Evolutionary conservation across 2,329 filamentous ascomycete genomes (phyloP).

Genomic region (Berkeleyomyces basicola): DNA sequence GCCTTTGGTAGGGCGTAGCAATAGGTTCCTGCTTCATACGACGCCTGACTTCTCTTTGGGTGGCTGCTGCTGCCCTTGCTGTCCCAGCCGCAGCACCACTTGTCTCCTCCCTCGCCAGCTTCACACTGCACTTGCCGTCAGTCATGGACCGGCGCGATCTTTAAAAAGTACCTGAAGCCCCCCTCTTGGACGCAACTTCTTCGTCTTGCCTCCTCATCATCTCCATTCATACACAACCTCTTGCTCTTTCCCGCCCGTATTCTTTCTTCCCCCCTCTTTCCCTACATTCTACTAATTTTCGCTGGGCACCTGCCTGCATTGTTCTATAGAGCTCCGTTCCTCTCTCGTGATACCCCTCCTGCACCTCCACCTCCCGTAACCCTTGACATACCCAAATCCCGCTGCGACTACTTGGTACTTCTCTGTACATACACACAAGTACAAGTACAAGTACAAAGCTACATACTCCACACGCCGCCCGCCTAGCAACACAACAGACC

Average conservation of each 20-base stretch:
- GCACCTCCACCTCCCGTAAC: conserved; percentile 5
- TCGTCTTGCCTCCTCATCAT: neutral
- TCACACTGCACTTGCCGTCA: neutral
- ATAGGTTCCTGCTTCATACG: neutral
- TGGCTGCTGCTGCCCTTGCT: neutral
- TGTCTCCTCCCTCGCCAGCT: neutral
- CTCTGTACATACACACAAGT: neutral
- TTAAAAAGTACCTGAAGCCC: neutral
- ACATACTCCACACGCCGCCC: conserved; percentile 8
- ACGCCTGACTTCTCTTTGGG: neutral
- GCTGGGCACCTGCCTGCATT: neutral
- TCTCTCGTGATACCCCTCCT: conserved; percentile 12
- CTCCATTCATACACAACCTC: neutral
- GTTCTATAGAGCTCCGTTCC: conserved; percentile 10
- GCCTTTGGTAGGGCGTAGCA: neutral
- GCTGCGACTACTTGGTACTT: conserved; percentile 2
- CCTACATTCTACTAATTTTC: neutral
- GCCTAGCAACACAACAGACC: conserved; percentile 2
- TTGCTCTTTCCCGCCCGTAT: neutral
- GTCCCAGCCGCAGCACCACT: neutral
- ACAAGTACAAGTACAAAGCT: conserved; percentile 1
- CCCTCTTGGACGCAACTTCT: neutral
- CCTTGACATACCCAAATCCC: neutral
- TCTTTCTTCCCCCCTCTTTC: neutral
- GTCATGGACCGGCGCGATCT: neutral